Evolutionary conservation across 805 yeast species (phyloP).

Genomic region (Scheffersomyces stipitis): DNA sequence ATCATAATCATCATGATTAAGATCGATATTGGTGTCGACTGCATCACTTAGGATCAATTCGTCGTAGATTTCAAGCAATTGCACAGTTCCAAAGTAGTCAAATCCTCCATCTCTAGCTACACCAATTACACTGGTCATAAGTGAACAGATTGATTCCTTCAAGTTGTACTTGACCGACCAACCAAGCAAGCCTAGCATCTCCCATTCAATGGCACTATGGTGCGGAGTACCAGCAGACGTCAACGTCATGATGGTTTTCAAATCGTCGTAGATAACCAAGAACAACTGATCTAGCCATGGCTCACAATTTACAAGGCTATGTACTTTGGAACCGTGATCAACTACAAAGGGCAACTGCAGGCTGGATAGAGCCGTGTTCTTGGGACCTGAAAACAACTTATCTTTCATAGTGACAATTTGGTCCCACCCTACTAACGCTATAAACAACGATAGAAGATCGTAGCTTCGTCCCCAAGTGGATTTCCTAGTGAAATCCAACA

Average conservation of each 20-base stretch:
- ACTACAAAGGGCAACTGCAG: conserved; percentile 14
- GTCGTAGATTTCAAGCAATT: conserved; percentile 49
- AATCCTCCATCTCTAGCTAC: conserved; percentile 54
- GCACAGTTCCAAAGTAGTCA: conserved; percentile 57
- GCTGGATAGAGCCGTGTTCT: conserved; percentile 6
- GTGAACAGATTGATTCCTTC: conserved; percentile 34
- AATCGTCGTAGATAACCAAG: conserved; percentile 66
- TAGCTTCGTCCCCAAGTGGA: conserved; percentile 52
- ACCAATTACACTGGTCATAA: conserved; percentile 50
- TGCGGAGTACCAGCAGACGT: conserved; percentile 23
- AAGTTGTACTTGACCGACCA: conserved; percentile 42
- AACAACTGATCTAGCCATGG: conserved; percentile 78
- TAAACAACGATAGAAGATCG: conserved; percentile 66
- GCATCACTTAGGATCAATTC: conserved; percentile 39
- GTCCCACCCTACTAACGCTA: conserved; percentile 81
- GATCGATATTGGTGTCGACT: conserved; percentile 30
- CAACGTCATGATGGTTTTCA: conserved; percentile 25
- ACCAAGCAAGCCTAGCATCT: conserved; percentile 59
- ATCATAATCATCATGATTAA: conserved; percentile 27
- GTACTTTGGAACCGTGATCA: conserved; percentile 18
- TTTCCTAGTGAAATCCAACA: conserved; percentile 31
- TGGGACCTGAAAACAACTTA: conserved; percentile 49
- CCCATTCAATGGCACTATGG: conserved; percentile 75
- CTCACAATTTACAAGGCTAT: conserved; percentile 50
- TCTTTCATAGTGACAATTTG: conserved; percentile 64